Evolutionary conservation across 2,329 filamentous ascomycete genomes (phyloP), one percentile per base, ranked within the genome.

Genomic region (Cordyceps cicadae): DNA sequence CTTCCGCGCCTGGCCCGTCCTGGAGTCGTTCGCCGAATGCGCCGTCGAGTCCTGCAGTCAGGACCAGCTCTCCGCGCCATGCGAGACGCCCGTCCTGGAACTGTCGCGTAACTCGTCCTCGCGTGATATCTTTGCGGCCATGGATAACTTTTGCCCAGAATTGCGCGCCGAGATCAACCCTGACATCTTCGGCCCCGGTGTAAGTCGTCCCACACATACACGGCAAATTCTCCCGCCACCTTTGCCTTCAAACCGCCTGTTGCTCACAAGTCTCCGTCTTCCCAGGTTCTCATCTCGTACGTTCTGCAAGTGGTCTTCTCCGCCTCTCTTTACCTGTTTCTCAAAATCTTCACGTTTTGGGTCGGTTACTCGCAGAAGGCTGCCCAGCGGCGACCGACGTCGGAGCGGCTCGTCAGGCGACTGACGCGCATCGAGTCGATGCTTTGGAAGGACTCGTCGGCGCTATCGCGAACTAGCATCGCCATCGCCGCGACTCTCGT

Each of bases 401-500:
- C 63, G 8, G 39, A 59, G 3, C 52, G 66, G 15, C 64, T 72
- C 19, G 70, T 69, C n/a, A 66, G 70, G 21, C 67, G 67, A 2
- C 65, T 74, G 14, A 73, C 68, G 11, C 72, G 73, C 29, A 71
- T 74, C 45, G 69, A 73, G 62, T 68, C 69, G 34, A 72, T 74
- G 62, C 70, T 74, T 50, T 75, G 73, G 73, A 66, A 68, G 43
- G 73, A 75, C 59, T 70, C 71, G 21, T 68, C 71, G 0, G 72
- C 70, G 15, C 51, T 74, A 14, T 75, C 72, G 4, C 71, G 73
- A 6, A 75, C 72, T 8, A 73, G 71, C 57, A 72, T 75, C 43
- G 73, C 73, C 62, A 72, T 75, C 52, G 73, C 73, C 61, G 74
- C 73, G 5, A 75, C 73, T 1, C 63, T 75, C n/a, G 73, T 75